Evolutionary conservation across 106 monocot genomes (phyloP), one percentile per base, ranked within the genome.

Genomic region (Gastrodia elata): DNA sequence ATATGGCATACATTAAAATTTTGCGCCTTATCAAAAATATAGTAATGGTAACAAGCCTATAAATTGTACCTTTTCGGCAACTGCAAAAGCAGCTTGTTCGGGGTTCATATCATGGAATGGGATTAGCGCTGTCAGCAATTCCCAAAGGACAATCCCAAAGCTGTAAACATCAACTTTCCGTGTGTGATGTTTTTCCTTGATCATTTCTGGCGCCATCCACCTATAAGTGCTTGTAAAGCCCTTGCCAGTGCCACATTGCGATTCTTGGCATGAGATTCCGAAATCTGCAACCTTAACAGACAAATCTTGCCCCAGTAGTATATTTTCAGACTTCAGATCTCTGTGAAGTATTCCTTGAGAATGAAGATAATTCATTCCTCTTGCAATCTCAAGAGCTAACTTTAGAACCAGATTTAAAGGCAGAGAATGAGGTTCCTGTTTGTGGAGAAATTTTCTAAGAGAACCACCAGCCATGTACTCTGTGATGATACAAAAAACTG

Each of bases 151-250:
- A 44, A 97, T 80, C 3, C 86, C 96, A 27, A 84, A 97, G 77
- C 96, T 97, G 68, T 97, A 97, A n/a, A 97, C 96, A 78, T 97
- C 96, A 39, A 97, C 92, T 65, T 97, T 97, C 75, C 86, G 82
- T 16, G 90, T 92, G 64, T 97, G 90, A 41, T 78, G 76, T 46
- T 92, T 97, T 74, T 88, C 92, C 65, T 90, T 92, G 73, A 97
- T 92, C 96, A 97, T 92, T 72, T 97, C 96, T n/a, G 96, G 96
- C 3, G 96, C 92, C 96, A 97, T 97, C 96, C 96, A 97, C 22
- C 96, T 79, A 30, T 92, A 97, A 32, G 96, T 97, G 44, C 92
- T 83, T 27, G 84, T 88, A 70, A 90, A 90, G 10, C 92, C 89
- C 65, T 86, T 92, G 1, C 80, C 77, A 39, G 77, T 86, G 24